These are phyloP conservation scores for Backusella circina DNA, from an alignment of 192 early-diverging fungal species.

Conservation along the genomic window DNA sequence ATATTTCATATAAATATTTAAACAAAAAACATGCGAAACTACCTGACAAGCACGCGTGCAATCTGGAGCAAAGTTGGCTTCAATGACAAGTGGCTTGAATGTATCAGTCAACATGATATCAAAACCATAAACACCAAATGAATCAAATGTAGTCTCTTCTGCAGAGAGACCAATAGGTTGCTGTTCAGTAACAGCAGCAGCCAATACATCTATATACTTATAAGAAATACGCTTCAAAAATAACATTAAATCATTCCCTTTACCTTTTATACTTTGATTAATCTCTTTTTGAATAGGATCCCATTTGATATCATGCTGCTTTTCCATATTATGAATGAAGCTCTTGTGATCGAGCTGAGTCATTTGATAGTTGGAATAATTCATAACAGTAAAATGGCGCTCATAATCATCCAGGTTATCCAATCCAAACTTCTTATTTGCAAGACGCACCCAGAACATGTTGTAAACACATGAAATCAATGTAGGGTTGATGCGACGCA, in stretches of 20 bases:
- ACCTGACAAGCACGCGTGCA: slow-evolving; percentile 41
- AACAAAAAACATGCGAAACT: not conserved
- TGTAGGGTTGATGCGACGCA: slow-evolving; percentile 39
- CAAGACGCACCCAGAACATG: slow-evolving; percentile 50
- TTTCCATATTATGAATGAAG: slow-evolving; percentile 49
- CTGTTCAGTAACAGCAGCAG: slow-evolving; percentile 43
- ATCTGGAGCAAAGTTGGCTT: slow-evolving; percentile 46
- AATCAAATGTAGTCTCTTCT: slow-evolving; percentile 21
- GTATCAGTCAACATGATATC: slow-evolving; percentile 45
- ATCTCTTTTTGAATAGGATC: slow-evolving; percentile 39
- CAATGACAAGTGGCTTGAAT: slow-evolving; percentile 39
- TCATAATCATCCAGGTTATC: slow-evolving; percentile 44
- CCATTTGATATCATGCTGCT: slow-evolving; percentile 45
- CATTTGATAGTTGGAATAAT: slow-evolving; percentile 44
- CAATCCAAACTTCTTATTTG: slow-evolving; percentile 36
- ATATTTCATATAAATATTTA: not conserved
- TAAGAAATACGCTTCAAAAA: too few species aligned
- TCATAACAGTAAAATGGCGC: slow-evolving; percentile 49
- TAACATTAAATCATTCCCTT: too few species aligned
- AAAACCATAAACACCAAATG: slow-evolving; percentile 44
- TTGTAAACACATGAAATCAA: slow-evolving; percentile 38
- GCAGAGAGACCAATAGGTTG: slow-evolving; percentile 32
- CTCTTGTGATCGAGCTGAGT: slow-evolving; percentile 41
- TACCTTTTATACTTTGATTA: slow-evolving; percentile 43
- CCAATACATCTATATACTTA: slow-evolving; percentile 31